Base-by-base conservation (phyloP, 768 basidiomycete genomes). In the Erythrobasidium yunnanense region DNA sequence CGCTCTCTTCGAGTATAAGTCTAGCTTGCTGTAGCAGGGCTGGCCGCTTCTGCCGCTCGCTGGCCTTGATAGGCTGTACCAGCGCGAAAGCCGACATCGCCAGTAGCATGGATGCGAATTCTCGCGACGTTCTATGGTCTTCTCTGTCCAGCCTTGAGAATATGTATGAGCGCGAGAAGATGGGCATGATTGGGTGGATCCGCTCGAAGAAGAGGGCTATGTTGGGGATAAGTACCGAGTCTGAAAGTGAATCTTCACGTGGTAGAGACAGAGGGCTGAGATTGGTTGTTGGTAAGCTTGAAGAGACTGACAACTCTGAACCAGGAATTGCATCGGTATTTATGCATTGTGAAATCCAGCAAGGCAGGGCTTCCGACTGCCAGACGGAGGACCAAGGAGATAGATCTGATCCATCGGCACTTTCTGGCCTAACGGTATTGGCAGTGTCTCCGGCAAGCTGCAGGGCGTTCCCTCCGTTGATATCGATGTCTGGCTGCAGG, bases 161-260 rank as follows among this genome's bases (percentile, higher is more conserved):
- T 50, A 50, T 50, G 22, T 27, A 50, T 20, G 22, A 22, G 8
- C 47, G 47, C 17, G 47, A 4, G 29, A 50, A 50, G 47, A 50
- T 50, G 4, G 47, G 47, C 47, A 50, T 50, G 17, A 50, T 50
- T 4, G 47, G 47, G 29, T 50, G 47, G 22, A 50, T 22, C 22
- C 47, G 47, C 17, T 50, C 47, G 47, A 50, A 50, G 47, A 50
- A 50, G 47, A 20, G 22, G 22, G 47, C 47, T 50, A 50, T 50
- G 8, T 20, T 27, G 17, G 47, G 47, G 29, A 50, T 50, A 27
- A 50, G 47, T 4, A 22, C 22, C 8, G 47, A 50, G 29, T 50
- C 47, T 4, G 5, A 8, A 8, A 50, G 29, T 50, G 29, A 17
- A 50, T 50, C 47, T 17, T n/a, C n/a, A n/a, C n/a, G n/a, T n/a